Base-by-base conservation (phyloP, 139 green algal genomes). In the Volvox africanus region DNA sequence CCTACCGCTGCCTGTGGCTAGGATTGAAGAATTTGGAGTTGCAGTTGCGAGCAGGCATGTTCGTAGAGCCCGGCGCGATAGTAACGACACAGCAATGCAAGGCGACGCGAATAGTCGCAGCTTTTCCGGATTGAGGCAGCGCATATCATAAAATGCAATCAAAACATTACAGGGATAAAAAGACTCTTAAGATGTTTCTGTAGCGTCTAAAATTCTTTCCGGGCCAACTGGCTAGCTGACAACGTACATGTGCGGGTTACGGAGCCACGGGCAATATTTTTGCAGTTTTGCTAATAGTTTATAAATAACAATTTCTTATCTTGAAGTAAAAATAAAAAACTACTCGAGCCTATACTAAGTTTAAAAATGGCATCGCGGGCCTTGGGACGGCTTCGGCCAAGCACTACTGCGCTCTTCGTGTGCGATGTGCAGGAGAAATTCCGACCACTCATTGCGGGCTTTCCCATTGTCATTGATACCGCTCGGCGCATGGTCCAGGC, bases 361-460 rank as follows among this genome's bases (percentile, higher is more conserved):
- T 55, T 5, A 14, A 55, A 55, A 19, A 82, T 82, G 85, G 85
- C 85, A n/a, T n/a, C 36, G 1, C 85, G 85, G 28, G 44, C 17
- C 1, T 37, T 89, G 9, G 85, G 85, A 2, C 71, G 71, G 28
- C 85, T 89, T 0, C 69, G 69, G 13, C 87, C 94, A 20, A 87
- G 44, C 21, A 91, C 61, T 17, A 94, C 93, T 22, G 95, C 95
- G 3, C 92, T 98, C 0, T 93, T 98, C 6, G 93, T 98, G 0
- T 98, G 96, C 73, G 96, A 97, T 79, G 76, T 98, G 0, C 96
- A 98, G 89, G 96, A 98, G 77, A 94, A 95, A 14, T 98, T 98
- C 86, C 87, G 93, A 0, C 69, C 91, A n/a, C 37, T 96, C 2
- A 98, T 98, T 36, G 50, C 85, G 0, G 92, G 92, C 30, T 96